Evolutionary conservation across 73 alveolate genomes (phyloP).

Genomic region (Symbiodinium natans): DNA sequence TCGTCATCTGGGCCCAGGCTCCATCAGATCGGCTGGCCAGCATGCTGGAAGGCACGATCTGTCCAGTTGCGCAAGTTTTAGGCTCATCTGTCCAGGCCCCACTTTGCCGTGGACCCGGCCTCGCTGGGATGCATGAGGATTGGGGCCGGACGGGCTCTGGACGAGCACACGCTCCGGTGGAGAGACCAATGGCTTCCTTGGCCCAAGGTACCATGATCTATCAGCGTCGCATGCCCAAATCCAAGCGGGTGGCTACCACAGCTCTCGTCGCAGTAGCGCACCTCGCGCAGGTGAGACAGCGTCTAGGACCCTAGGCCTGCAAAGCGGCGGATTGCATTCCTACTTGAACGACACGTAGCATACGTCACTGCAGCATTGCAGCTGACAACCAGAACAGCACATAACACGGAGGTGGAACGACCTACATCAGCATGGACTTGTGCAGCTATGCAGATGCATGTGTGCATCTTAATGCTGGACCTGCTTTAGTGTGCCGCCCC

Average conservation of each 20-base stretch:
- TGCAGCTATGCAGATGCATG: too few relatives aligned
- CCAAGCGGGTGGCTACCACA: constrained; percentile 30
- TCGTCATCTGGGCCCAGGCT: neutral
- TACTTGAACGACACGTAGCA: too few relatives aligned
- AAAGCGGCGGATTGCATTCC: too few relatives aligned
- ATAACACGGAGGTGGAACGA: too few relatives aligned
- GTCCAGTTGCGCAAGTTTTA: neutral
- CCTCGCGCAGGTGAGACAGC: neutral
- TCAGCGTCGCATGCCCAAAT: neutral
- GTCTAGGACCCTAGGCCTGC: too few relatives aligned
- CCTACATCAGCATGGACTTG: too few relatives aligned
- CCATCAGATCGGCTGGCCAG: neutral
- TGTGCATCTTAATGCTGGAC: too few relatives aligned
- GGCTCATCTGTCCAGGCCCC: neutral
- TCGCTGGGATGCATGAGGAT: neutral
- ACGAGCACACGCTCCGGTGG: constrained; percentile 44
- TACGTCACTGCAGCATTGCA: too few relatives aligned
- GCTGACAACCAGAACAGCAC: too few relatives aligned
- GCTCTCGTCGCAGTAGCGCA: constrained; percentile 53
- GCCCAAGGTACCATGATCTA: neutral
- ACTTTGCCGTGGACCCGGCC: neutral
- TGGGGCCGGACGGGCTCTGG: constrained; percentile 11
- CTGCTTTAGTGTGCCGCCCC: too few relatives aligned
- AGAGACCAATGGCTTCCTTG: constrained; percentile 58
- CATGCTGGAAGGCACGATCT: constrained; percentile 12